These are phyloP conservation scores for Calocybe gangraenosa DNA, from an alignment of 768 basidiomycete genomes.

Conservation along the genomic window DNA sequence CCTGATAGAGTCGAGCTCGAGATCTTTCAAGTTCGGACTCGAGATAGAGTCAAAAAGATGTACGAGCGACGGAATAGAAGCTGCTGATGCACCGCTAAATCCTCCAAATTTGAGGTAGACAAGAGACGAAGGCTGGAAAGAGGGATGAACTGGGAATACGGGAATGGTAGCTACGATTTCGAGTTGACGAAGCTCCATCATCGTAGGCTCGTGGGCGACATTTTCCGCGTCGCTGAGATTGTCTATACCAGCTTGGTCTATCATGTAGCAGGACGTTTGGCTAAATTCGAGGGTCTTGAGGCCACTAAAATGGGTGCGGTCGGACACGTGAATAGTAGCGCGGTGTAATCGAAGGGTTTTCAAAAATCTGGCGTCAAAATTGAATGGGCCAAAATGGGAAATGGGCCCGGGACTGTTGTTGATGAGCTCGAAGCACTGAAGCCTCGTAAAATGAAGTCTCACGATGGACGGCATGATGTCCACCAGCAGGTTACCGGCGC, in stretches of 20 bases:
- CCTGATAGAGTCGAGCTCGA: slow-evolving; percentile 4
- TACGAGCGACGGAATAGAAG: neutral
- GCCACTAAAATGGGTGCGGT: slow-evolving; percentile 2
- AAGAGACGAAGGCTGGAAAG: slow-evolving; percentile 4
- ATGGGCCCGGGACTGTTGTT: neutral
- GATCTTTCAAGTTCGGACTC: slow-evolving; percentile 1
- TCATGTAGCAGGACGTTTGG: slow-evolving; percentile 2
- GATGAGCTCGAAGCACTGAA: slow-evolving; percentile 5
- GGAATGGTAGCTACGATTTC: neutral
- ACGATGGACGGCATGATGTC: neutral
- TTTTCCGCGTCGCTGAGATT: neutral
- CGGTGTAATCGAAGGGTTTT: neutral
- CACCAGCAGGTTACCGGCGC: neutral
- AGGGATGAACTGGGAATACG: slow-evolving; percentile 1
- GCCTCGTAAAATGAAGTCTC: neutral
- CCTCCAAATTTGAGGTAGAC: slow-evolving; percentile 3
- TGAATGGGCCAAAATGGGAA: slow-evolving; percentile 6
- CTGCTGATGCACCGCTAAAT: neutral
- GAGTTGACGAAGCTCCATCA: slow-evolving; percentile 1
- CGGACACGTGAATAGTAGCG: slow-evolving; percentile 2
- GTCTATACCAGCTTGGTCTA: slow-evolving; percentile 5
- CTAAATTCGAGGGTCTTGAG: slow-evolving; percentile 1
- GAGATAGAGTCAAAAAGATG: slow-evolving; percentile 2
- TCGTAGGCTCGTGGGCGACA: neutral
- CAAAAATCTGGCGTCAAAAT: slow-evolving; percentile 3